Percentiles rank a stretch among this genome's conserved stretches.
Conservation (phyloP, 139 green algal genomes). For the Coelastrella sp. region DNA sequence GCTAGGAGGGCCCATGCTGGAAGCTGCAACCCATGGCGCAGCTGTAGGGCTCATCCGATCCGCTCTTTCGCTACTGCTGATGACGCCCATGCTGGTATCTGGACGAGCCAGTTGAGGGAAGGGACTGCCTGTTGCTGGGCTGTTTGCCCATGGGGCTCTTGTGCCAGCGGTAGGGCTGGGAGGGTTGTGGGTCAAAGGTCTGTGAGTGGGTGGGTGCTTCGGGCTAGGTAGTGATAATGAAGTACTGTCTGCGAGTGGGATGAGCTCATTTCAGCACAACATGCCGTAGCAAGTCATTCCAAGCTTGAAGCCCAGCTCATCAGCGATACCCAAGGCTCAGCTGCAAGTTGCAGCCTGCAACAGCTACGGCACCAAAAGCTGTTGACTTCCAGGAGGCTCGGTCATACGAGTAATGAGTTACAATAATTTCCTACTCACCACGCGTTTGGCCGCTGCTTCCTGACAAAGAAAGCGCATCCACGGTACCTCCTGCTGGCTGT, state of each 20-base stretch:
- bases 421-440: neutral
- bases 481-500: neutral
- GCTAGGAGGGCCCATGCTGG: constrained; percentile 2
- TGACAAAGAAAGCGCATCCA: neutral
- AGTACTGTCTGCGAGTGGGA: neutral
- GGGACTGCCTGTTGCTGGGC: constrained; percentile 34
- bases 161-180: constrained; percentile 10
- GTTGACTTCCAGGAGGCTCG: too few species aligned
- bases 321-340: too few species aligned
- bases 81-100: neutral
- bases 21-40: constrained; percentile 42
- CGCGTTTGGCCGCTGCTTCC: neutral
- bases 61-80: constrained; percentile 37
- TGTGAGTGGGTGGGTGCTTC: neutral
- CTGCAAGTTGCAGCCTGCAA: neutral
- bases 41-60: constrained; percentile 45
- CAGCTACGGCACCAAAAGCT: neutral
- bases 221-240: neutral
- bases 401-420: neutral
- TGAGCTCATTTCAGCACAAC: neutral
- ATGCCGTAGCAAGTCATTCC: too few species aligned
- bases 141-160: constrained; percentile 5
- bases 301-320: too few species aligned
- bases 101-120: constrained; percentile 50
- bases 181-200: constrained; percentile 2